A percentile compares a stretch with the other conserved stretches of the same genome.
Conservation (phyloP, 257 asterid species). For the Echites panduratus region DNA sequence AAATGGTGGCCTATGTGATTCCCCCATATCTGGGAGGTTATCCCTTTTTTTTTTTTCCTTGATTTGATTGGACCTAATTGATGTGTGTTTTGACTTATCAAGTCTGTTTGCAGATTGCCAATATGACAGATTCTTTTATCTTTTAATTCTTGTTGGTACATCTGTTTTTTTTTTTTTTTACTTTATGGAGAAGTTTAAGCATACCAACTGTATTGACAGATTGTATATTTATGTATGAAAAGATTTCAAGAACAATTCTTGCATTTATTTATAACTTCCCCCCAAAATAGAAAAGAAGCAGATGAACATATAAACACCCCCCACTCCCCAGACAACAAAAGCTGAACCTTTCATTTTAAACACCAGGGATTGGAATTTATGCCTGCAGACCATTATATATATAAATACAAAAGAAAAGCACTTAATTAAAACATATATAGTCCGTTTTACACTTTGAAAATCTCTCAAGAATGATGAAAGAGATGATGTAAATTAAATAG, state of each 20-base stretch:
- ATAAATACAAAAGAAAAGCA: too few species aligned
- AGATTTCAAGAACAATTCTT: neutral
- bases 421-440: too few species aligned
- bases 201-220: neutral
- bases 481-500: neutral
- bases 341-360: too few species aligned
- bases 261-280: neutral
- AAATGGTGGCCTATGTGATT: neutral
- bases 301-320: too few species aligned
- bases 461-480: neutral
- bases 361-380: too few species aligned
- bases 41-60: neutral
- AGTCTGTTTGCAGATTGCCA: constrained; percentile 13
- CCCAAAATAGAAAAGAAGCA: too few species aligned
- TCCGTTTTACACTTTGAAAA: too few species aligned
- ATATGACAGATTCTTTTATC: constrained; percentile 18
- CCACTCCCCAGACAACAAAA: too few species aligned
- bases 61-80: constrained; percentile 33
- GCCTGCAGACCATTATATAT: too few species aligned
- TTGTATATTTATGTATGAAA: neutral
- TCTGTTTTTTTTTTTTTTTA: neutral
- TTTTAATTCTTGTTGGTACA: constrained; percentile 3
- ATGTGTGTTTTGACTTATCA: constrained; percentile 22
- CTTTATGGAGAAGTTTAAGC: neutral
- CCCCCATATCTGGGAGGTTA: constrained; percentile 35